These are phyloP conservation scores for Cladochytrium replicatum DNA, from an alignment of 192 early-diverging fungal species.

Conservation along the genomic window DNA sequence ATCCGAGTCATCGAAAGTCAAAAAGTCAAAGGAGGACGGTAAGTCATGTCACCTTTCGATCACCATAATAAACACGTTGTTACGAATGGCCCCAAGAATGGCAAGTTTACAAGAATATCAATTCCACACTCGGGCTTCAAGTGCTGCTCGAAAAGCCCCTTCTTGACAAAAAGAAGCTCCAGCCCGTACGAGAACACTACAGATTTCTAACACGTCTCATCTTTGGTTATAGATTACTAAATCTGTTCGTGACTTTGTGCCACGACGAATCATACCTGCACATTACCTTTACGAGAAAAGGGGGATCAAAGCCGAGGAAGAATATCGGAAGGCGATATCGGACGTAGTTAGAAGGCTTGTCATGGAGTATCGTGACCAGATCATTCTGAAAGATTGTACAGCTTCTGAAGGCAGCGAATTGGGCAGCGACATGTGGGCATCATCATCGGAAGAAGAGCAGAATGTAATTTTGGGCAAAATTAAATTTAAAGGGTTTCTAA, in stretches of 20 bases:
- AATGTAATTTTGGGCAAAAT: slow-evolving; percentile 17
- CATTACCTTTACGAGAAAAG: slow-evolving; percentile 33
- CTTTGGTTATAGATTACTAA: slow-evolving; percentile 37
- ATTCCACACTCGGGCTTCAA: slow-evolving; percentile 31
- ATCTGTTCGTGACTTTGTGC: slow-evolving; percentile 45
- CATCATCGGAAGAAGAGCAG: slow-evolving; percentile 21
- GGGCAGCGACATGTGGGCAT: slow-evolving; percentile 1
- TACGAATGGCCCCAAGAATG: neutral
- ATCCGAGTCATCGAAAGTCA: neutral
- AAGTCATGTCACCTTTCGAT: too few relatives aligned
- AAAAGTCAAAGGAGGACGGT: slow-evolving; percentile 12
- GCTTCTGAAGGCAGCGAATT: neutral
- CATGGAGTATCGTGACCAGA: slow-evolving; percentile 31
- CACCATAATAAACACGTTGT: slow-evolving; percentile 4
- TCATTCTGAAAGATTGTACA: slow-evolving; percentile 1
- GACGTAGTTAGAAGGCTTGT: slow-evolving; percentile 39
- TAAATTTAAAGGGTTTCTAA: neutral
- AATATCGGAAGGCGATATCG: slow-evolving; percentile 36
- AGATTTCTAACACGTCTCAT: neutral
- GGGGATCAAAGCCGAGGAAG: slow-evolving; percentile 37
- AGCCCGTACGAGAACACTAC: slow-evolving; percentile 27
- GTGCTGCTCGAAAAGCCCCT: slow-evolving; percentile 37
- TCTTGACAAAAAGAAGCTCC: slow-evolving; percentile 46
- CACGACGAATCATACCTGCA: slow-evolving; percentile 29
- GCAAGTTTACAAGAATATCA: slow-evolving; percentile 33